These are phyloP conservation scores for Pleurozium schreberi DNA, from an alignment of 225 moss, liverwort and hornwort genomes.

Conservation along the genomic window DNA sequence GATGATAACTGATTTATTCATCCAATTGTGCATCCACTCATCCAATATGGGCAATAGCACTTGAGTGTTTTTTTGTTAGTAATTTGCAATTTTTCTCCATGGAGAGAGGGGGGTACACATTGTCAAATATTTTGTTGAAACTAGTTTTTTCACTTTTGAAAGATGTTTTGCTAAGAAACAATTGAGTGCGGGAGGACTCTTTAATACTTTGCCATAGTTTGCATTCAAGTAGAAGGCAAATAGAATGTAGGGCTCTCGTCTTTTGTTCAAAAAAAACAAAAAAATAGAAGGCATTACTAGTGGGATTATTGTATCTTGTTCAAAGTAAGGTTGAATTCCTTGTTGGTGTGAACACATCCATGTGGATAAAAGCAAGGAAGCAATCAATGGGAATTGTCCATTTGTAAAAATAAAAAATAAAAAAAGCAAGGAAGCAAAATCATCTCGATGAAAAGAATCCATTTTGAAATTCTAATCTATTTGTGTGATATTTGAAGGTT, in stretches of 20 bases:
- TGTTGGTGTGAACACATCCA: too few species aligned
- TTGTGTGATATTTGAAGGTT: background rate
- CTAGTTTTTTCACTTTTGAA: background rate
- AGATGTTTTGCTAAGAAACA: background rate
- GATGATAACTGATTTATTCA: too few species aligned
- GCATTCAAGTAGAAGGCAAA: background rate
- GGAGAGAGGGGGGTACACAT: too few species aligned
- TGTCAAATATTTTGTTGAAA: background rate
- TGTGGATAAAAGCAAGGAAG: background rate
- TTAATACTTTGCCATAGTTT: fast-evolving
- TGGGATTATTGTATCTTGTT: fast-evolving
- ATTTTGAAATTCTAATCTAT: background rate
- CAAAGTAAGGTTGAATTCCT: background rate
- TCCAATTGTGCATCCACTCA: background rate
- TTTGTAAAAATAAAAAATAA: too few species aligned
- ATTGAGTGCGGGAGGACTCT: background rate
- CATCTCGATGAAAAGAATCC: background rate
- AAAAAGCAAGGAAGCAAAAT: background rate
- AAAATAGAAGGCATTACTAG: background rate
- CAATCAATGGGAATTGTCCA: too few species aligned
- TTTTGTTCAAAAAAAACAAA: too few species aligned
- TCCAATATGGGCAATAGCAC: too few species aligned
- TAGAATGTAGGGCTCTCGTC: too few species aligned
- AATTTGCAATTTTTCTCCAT: background rate
- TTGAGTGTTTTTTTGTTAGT: background rate